Base-by-base conservation (phyloP, 225 moss, liverwort and hornwort genomes). In the Sphagnum tenellum region DNA sequence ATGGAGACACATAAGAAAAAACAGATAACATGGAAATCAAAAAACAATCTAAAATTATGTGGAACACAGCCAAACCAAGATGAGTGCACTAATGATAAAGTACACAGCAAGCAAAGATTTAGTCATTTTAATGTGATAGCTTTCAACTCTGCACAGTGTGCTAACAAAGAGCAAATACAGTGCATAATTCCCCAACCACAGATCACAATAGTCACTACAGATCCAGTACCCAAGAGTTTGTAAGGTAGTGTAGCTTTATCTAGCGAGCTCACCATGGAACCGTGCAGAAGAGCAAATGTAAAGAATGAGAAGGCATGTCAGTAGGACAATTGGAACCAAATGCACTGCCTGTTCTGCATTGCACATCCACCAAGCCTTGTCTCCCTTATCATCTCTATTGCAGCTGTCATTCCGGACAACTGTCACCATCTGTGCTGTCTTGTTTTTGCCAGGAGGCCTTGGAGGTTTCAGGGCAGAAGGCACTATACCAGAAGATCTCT, bases 341-440 rank as follows among this genome's bases (percentile, higher is more conserved):
- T 77, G 77, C 9, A 77, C 68, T 12, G 73, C 72, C 56, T 77
- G 72, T 59, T 77, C 77, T 3, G 73, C 12, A 60, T 69, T 77
- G 44, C 65, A 64, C 56, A 45, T 73, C 73, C 77, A 77, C 9
- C 67, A 64, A 9, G 48, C 61, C 68, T 59, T 73, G 46, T 69
- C 69, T 7, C 67, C 69, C 65, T 72, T 73, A 65, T 73, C 77
- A 13, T 73, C 69, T 48, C 48, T 64, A 44, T 44, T 47, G 49
- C 61, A 44, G 12, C 4, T 48, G 3, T 59, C 69, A 12, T 73
- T 60, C 47, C 75, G 52, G 6, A 47, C 8, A 12, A 12, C 47
- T 4, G 70, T 8, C 9, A 68, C 74, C 68, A 54, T 49, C 44
- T 55, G 49, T 2, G 63, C 8, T 49, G 47, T 57, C 57, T 63